Percentiles rank a stretch among this genome's conserved stretches.
Conservation (phyloP, 1,284 basidiomycete genomes). For the Apiotrichum sp. region DNA sequence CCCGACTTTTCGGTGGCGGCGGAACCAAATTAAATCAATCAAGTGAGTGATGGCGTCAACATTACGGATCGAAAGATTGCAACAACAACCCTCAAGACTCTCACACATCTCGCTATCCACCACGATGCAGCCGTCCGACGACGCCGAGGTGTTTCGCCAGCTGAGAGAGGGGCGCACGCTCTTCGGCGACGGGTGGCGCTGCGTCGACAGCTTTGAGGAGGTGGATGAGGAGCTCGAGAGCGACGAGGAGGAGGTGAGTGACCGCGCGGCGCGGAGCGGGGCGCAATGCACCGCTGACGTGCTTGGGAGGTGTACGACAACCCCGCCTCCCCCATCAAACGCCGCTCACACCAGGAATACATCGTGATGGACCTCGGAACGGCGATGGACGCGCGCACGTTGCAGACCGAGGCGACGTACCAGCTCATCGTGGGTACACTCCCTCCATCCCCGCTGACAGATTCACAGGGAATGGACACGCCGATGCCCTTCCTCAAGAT, state of each 20-base stretch:
- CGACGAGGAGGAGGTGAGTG: slow-evolving; percentile 36
- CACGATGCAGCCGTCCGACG: slow-evolving; percentile 4
- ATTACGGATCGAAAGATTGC: not conserved
- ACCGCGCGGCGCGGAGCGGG: too few relatives aligned
- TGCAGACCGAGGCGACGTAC: slow-evolving; percentile 34
- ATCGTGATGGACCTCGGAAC: slow-evolving; percentile 39
- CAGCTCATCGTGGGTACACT: slow-evolving; percentile 36
- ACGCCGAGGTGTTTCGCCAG: slow-evolving; percentile 6
- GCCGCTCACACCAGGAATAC: slow-evolving; percentile 18
- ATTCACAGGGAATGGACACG: slow-evolving; percentile 40
- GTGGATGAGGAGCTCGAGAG: slow-evolving; percentile 33
- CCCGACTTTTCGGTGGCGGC: too few relatives aligned
- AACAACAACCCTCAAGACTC: not conserved
- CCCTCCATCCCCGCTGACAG: not conserved
- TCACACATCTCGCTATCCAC: not conserved
- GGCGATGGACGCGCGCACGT: slow-evolving; percentile 26
- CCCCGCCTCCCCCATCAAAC: too few relatives aligned
- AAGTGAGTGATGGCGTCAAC: too few relatives aligned
- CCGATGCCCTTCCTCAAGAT: slow-evolving; percentile 43
- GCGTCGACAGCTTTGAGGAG: slow-evolving; percentile 36
- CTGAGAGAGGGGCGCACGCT: slow-evolving; percentile 20
- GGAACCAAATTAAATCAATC: too few relatives aligned
- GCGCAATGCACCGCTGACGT: too few relatives aligned
- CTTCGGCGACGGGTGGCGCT: slow-evolving; percentile 35
- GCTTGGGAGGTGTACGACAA: too few relatives aligned